These are phyloP conservation scores for Salinomyces thailandicus DNA, from an alignment of 2,329 filamentous ascomycete species.

Conservation along the genomic window DNA sequence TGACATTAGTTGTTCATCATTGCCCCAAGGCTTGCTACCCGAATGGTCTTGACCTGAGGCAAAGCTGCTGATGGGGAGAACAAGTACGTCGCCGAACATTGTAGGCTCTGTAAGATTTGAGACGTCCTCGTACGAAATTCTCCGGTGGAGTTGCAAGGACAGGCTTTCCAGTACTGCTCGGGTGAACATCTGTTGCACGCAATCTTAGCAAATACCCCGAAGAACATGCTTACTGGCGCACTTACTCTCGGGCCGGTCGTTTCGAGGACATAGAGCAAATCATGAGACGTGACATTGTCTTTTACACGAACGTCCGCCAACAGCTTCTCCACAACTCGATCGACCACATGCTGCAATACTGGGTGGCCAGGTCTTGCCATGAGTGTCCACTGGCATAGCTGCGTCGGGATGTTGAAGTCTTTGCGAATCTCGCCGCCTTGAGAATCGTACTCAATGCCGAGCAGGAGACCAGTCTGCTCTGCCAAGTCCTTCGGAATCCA, in stretches of 20 bases:
- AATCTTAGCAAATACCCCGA: background rate
- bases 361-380: slow-evolving; percentile 10
- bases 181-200: slow-evolving; percentile 9
- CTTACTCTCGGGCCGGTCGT: slow-evolving; percentile 6
- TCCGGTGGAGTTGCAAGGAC: slow-evolving; percentile 1
- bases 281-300: background rate
- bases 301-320: background rate
- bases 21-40: slow-evolving; percentile 5
- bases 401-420: slow-evolving; percentile 4
- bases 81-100: slow-evolving; percentile 11
- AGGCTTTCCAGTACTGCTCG: slow-evolving; percentile 9
- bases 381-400: slow-evolving; percentile 12
- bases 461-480: slow-evolving; percentile 6
- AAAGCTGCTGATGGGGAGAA: slow-evolving; percentile 13
- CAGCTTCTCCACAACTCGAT: slow-evolving; percentile 5
- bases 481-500: slow-evolving; percentile 10
- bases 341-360: slow-evolving; percentile 9
- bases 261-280: slow-evolving; percentile 1
- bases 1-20: slow-evolving; percentile 9
- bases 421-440: slow-evolving; percentile 1
- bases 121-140: slow-evolving; percentile 5
- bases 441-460: slow-evolving; percentile 14
- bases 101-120: slow-evolving; percentile 6
- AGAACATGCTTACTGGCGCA: slow-evolving; percentile 1
- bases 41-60: slow-evolving; percentile 9